phyloP scores from a whole-genome alignment of 768 basidiomycete genomes.

The Mycena capillaripes region DNA sequence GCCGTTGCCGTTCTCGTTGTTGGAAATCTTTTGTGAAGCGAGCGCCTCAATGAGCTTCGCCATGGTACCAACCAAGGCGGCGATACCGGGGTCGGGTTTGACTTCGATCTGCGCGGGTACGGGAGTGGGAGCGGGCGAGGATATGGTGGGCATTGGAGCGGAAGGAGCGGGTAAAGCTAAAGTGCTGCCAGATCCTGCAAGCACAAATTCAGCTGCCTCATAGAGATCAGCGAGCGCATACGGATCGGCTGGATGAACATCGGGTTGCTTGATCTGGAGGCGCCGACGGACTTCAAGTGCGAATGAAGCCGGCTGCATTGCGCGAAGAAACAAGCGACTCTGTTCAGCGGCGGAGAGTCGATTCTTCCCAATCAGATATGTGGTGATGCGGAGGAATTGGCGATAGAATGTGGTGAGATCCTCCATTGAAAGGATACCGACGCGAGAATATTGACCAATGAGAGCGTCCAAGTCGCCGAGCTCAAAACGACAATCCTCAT shows the following conservation, averaged over 20 bases:
- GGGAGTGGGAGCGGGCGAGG: background rate
- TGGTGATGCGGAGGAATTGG: constrained; percentile 41
- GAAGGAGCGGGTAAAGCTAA: background rate
- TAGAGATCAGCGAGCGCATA: constrained; percentile 39
- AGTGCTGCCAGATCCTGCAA: constrained; percentile 26
- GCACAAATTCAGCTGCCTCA: constrained; percentile 37
- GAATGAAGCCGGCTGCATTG: constrained; percentile 25
- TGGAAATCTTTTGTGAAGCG: background rate
- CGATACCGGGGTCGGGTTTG: constrained; percentile 23
- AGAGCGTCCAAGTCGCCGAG: constrained; percentile 38
- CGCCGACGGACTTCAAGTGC: constrained; percentile 23
- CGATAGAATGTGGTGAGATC: constrained; percentile 40
- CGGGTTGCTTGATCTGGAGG: constrained; percentile 39
- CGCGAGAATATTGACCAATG: constrained; percentile 37
- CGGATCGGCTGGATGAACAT: constrained; percentile 42
- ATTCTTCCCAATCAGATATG: constrained; percentile 35
- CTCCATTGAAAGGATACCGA: constrained; percentile 31
- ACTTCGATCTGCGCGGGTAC: background rate
- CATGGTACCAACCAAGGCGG: constrained; percentile 16
- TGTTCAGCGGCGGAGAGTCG: constrained; percentile 38
- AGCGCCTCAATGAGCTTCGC: constrained; percentile 17
- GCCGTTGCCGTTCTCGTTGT: background rate
- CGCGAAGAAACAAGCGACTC: constrained; percentile 37
- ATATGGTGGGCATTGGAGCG: background rate
- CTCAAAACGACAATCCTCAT: constrained; percentile 30